A percentile compares a stretch with the other conserved stretches of the same genome.
Evolutionary conservation across 257 asterid species (phyloP).

Genomic region (Penstemon eatonii): DNA sequence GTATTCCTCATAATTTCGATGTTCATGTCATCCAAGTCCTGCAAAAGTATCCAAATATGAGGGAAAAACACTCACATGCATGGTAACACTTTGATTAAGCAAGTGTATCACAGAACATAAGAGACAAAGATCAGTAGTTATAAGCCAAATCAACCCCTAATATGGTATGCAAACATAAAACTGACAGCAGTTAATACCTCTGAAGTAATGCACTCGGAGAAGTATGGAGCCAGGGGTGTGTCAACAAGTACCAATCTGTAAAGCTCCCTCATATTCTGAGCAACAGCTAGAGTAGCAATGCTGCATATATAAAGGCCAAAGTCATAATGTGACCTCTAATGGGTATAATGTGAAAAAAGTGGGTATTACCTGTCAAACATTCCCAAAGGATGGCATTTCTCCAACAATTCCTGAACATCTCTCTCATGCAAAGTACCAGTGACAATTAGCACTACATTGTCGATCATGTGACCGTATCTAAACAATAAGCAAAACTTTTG

Average conservation of each 20-base stretch:
- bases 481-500: constrained; percentile 26
- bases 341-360: too few species aligned
- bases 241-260: constrained; percentile 93
- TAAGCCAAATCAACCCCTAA: background rate
- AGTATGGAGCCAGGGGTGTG: constrained; percentile 94
- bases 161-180: background rate
- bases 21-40: constrained; percentile 98
- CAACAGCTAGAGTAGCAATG: constrained; percentile 87
- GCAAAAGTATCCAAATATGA: constrained; percentile 24
- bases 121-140: too few species aligned
- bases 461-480: constrained; percentile 96
- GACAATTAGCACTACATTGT: constrained; percentile 87
- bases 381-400: constrained; percentile 96
- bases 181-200: constrained; percentile 50
- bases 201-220: constrained; percentile 90
- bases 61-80: background rate
- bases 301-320: constrained; percentile 40
- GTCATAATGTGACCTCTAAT: constrained; percentile 10
- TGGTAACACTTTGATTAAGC: too few species aligned
- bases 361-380: constrained; percentile 92
- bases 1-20: constrained; percentile 96
- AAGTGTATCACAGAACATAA: too few species aligned
- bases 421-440: constrained; percentile 96
- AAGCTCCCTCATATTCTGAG: constrained; percentile 95
- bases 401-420: constrained; percentile 91